Evolutionary conservation across 768 basidiomycete genomes (phyloP).

Genomic region (Collybia sordida): DNA sequence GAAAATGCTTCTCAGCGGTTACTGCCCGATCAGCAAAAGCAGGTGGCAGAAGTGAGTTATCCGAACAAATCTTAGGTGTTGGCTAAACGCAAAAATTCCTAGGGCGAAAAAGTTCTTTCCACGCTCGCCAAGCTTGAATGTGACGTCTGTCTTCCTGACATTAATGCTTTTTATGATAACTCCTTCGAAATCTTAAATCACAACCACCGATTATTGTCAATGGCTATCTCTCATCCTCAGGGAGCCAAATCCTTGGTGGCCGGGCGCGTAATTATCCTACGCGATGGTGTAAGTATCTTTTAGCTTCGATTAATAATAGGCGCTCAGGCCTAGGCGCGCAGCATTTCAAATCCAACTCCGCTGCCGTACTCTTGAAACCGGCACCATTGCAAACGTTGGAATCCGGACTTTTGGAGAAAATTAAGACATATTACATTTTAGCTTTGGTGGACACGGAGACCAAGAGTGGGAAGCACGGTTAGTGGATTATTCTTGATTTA

Average conservation of each 20-base stretch:
- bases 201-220: slow-evolving; percentile 62
- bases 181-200: slow-evolving; percentile 58
- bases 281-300: slow-evolving; percentile 64
- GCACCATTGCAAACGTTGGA: slow-evolving; percentile 48
- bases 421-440: slow-evolving; percentile 65
- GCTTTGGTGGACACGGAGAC: slow-evolving; percentile 67
- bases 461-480: slow-evolving; percentile 57
- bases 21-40: slow-evolving; percentile 90
- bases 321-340: slow-evolving; percentile 26
- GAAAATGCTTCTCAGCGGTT: slow-evolving; percentile 94
- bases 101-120: slow-evolving; percentile 75
- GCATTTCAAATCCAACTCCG: slow-evolving; percentile 74
- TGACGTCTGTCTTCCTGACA: slow-evolving; percentile 66
- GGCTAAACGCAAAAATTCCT: slow-evolving; percentile 5
- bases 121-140: slow-evolving; percentile 67
- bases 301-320: not conserved
- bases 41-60: slow-evolving; percentile 70
- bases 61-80: slow-evolving; percentile 1
- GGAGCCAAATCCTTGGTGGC: slow-evolving; percentile 65
- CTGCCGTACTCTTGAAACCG: slow-evolving; percentile 71
- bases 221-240: slow-evolving; percentile 58
- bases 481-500: slow-evolving; percentile 4
- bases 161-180: slow-evolving; percentile 74
- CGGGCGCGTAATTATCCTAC: slow-evolving; percentile 83
- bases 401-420: slow-evolving; percentile 44